Evolutionary conservation across 768 basidiomycete genomes (phyloP).

Genomic region (Lactarius akahatsu): DNA sequence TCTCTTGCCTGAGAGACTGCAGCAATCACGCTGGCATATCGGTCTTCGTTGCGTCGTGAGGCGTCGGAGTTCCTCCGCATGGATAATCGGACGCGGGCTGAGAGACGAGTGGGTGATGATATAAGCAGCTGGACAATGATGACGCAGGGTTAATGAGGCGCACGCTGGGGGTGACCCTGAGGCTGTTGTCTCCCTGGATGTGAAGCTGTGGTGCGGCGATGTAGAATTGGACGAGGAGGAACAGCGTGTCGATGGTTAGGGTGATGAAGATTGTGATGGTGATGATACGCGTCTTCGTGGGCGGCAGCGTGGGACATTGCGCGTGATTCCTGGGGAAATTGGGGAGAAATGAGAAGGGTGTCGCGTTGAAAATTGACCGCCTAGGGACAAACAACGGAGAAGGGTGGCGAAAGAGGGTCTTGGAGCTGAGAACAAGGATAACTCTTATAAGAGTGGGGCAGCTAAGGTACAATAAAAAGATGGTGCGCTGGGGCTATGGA

Average conservation of each 20-base stretch:
- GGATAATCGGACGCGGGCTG: constrained; percentile 20
- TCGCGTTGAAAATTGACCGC: constrained; percentile 4
- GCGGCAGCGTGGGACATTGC: constrained; percentile 23
- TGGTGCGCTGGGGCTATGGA: constrained; percentile 3
- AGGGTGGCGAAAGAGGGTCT: constrained; percentile 3
- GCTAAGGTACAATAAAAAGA: neutral
- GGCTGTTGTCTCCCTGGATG: constrained; percentile 14
- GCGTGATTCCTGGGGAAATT: constrained; percentile 13
- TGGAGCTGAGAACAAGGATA: constrained; percentile 1
- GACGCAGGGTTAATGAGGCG: neutral
- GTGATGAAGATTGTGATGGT: constrained; percentile 12
- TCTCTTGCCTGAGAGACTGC: constrained; percentile 20
- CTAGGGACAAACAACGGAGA: neutral
- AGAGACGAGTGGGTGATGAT: neutral
- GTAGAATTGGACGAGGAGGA: constrained; percentile 23
- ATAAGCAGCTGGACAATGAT: neutral
- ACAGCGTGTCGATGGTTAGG: constrained; percentile 26
- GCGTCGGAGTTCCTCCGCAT: constrained; percentile 23
- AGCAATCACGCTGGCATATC: constrained; percentile 16
- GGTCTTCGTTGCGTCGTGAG: constrained; percentile 12
- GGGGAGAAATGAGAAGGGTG: neutral
- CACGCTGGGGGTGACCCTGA: constrained; percentile 18
- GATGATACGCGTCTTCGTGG: constrained; percentile 10
- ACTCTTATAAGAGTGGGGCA: constrained; percentile 18
- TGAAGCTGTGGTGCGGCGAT: constrained; percentile 10